Percentiles rank a stretch among this genome's conserved stretches.
Conservation (phyloP, 805 yeast genomes). For the Candida koratica region DNA sequence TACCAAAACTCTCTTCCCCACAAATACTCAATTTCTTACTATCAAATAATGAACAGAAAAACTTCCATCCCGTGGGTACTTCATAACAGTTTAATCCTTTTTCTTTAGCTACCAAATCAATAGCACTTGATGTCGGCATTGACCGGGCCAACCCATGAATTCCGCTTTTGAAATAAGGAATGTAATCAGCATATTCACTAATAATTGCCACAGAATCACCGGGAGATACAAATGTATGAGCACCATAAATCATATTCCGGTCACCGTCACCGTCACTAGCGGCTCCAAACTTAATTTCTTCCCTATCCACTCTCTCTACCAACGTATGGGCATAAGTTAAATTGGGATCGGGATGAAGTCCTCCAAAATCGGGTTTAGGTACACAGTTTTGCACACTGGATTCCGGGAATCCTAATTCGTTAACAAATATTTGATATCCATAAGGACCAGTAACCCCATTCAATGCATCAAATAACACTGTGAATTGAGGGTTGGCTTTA, state of each 20-base stretch:
- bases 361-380: conserved; percentile 92
- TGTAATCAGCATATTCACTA: conserved; percentile 82
- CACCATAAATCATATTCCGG: conserved; percentile 97
- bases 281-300: conserved; percentile 88
- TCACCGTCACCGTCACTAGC: conserved; percentile 99
- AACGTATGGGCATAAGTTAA: conserved; percentile 87
- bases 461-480: conserved; percentile 80
- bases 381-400: conserved; percentile 70
- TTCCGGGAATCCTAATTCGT: conserved; percentile 74
- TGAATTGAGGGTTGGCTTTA: conserved; percentile 50
- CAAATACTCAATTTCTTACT: conserved; percentile 91
- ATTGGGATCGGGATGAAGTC: conserved; percentile 97
- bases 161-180: conserved; percentile 91
- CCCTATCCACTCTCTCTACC: conserved; percentile 80
- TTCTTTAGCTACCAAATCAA: conserved; percentile 82
- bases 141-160: conserved; percentile 92
- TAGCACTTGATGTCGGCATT: conserved; percentile 95
- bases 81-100: conserved; percentile 78
- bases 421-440: conserved; percentile 77
- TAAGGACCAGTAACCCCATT: conserved; percentile 98
- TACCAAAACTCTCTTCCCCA: conserved; percentile 97
- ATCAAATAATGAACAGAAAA: conserved; percentile 93
- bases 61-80: conserved; percentile 99
- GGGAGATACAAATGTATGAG: conserved; percentile 90
- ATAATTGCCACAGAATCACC: conserved; percentile 98